Conservation (phyloP, 164 flowering plant genomes). For the Amborella trichopoda region DNA sequence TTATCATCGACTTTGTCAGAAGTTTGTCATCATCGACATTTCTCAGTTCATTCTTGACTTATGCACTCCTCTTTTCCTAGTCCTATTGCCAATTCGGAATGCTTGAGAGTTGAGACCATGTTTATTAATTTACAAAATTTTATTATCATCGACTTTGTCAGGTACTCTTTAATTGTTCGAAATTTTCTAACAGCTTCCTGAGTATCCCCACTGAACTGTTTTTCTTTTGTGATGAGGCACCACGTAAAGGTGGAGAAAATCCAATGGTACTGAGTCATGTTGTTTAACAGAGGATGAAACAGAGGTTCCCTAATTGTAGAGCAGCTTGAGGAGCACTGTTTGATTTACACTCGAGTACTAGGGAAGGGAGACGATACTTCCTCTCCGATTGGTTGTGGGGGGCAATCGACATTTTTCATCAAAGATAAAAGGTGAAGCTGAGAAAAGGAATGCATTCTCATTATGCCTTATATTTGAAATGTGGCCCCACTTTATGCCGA, state of each 20-base stretch:
- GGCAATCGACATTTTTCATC: constrained; percentile 87
- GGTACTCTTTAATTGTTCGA: neutral
- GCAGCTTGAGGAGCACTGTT: constrained; percentile 53
- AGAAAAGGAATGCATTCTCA: constrained; percentile 59
- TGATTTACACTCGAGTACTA: constrained; percentile 52
- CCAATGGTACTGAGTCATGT: constrained; percentile 86
- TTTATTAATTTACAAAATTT: too few species aligned
- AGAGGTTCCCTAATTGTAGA: constrained; percentile 66
- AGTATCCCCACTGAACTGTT: constrained; percentile 77
- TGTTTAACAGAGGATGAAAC: constrained; percentile 70
- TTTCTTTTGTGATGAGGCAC: constrained; percentile 89
- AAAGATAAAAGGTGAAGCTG: constrained; percentile 59
- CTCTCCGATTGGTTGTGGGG: constrained; percentile 87
- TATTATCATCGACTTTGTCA: too few species aligned
- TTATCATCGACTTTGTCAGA: too few species aligned
- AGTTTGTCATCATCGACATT: too few species aligned
- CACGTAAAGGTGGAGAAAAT: constrained; percentile 76
- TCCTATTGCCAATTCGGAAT: too few species aligned
- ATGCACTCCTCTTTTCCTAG: too few species aligned
- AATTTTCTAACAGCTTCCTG: constrained; percentile 38
- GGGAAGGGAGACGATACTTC: constrained; percentile 83
- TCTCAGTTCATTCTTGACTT: too few species aligned
- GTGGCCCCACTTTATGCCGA: too few species aligned
- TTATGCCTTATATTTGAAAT: too few species aligned
- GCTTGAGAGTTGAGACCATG: too few species aligned